Evolutionary conservation across 805 yeast species (phyloP), one percentile per base, ranked within the genome.

Genomic region (Diddensiella santjacobensis): DNA sequence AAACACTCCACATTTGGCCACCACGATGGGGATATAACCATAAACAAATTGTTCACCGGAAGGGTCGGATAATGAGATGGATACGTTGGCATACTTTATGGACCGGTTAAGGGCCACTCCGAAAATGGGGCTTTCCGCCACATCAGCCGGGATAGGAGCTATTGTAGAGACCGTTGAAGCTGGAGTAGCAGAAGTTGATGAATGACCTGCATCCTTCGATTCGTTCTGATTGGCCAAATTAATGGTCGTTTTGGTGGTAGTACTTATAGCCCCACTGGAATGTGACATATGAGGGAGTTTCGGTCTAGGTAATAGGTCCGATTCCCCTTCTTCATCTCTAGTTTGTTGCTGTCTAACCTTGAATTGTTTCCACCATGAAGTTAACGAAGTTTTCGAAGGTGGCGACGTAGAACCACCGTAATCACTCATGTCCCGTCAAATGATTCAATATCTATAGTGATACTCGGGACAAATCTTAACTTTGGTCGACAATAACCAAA

Each of bases 1-100:
- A 60, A 69, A 90, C 0, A 86, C 82, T 0, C 98, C 97, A 69
- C 99, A 91, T 57, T 88, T 85, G 13, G 97, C 98, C n/a, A 93
- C 95, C 11, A 93, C 84, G 15, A 88, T 77, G 0, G 99, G 99
- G 17, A 93, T 87, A 45, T 81, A 73, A 19, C 98, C 99, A 63
- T 87, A 93, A 43, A 83, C 80, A 26, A 85, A 78, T 49, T 81
- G 78, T 22, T 81, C 83, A 53, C 80, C 79, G 40, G 58, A 47
- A 8, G 75, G 74, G 53, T 78, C 77, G 39, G 83, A 72, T 4
- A 85, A 78, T 31, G 83, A 78, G 45, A 88, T 85, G 42, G 79
- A 75, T 15, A 90, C 95, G 49, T 82, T 81, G 0, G 98, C 96
- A 51, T 82, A 76, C 29, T 74, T 67, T 42, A 91, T 74, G 13